phyloP scores from a whole-genome alignment of 129 eudicot genomes.

The Centaurea solstitialis region DNA sequence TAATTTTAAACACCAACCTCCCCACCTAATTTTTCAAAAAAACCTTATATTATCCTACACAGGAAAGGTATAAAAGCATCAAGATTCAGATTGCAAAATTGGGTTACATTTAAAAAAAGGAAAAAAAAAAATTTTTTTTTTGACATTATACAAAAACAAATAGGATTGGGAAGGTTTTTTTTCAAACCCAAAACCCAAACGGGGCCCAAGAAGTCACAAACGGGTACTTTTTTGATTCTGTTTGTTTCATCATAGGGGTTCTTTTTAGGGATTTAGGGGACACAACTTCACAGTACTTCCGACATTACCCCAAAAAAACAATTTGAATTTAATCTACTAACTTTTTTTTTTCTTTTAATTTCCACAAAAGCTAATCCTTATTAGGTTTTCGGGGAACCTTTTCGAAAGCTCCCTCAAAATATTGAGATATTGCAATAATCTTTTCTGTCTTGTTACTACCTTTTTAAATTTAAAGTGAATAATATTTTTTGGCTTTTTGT shows the following conservation, averaged over 20 bases:
- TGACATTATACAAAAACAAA: too few species aligned
- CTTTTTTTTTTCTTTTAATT: conserved; percentile 24
- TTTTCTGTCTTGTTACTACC: conserved; percentile 62
- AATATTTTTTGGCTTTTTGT: neutral
- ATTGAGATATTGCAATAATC: conserved; percentile 78
- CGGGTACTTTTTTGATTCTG: neutral
- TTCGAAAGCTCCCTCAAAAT: conserved; percentile 73
- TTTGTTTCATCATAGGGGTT: neutral
- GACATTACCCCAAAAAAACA: conserved; percentile 88
- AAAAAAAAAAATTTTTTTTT: too few species aligned
- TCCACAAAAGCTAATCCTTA: conserved; percentile 1
- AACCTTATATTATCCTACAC: too few species aligned
- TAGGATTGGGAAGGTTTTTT: too few species aligned
- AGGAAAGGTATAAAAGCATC: too few species aligned
- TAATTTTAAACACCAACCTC: too few species aligned
- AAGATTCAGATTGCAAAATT: too few species aligned
- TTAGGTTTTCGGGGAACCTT: conserved; percentile 63
- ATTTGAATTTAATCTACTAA: too few species aligned
- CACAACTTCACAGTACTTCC: conserved; percentile 85
- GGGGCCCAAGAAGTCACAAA: neutral
- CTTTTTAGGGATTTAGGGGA: conserved; percentile 73
- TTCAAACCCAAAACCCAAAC: too few species aligned
- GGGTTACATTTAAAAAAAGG: too few species aligned
- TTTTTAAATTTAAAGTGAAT: conserved; percentile 41
- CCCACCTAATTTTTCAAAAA: too few species aligned